Evolutionary conservation across 768 basidiomycete genomes (phyloP).

Genomic region (Nidularia pulvinata): DNA sequence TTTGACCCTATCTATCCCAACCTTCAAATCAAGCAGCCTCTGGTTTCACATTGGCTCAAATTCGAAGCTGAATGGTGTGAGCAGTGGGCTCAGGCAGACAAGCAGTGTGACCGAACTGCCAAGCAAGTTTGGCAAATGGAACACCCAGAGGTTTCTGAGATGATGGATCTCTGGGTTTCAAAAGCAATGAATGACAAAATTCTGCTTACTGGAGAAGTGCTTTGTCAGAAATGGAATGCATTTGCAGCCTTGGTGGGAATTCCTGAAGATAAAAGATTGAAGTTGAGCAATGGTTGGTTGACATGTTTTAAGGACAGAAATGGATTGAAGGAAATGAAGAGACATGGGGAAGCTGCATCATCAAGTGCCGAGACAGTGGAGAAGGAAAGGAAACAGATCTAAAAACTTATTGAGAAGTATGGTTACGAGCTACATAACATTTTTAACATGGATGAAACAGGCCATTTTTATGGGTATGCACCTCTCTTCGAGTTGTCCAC

Average conservation of each 20-base stretch:
- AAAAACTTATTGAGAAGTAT: slow-evolving; percentile 18
- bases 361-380: slow-evolving; percentile 14
- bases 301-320: slow-evolving; percentile 15
- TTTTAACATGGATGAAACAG: slow-evolving; percentile 34
- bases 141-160: slow-evolving; percentile 27
- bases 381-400: slow-evolving; percentile 16
- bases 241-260: slow-evolving; percentile 29
- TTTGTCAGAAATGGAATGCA: slow-evolving; percentile 25
- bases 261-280: slow-evolving; percentile 25
- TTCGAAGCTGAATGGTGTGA: slow-evolving; percentile 19
- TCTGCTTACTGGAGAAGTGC: slow-evolving; percentile 28
- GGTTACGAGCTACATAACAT: slow-evolving; percentile 22
- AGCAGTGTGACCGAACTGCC: neutral
- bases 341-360: slow-evolving; percentile 31
- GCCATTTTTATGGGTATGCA: slow-evolving; percentile 28
- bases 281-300: slow-evolving; percentile 32
- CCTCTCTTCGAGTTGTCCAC: neutral
- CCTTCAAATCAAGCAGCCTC: slow-evolving; percentile 29
- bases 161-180: slow-evolving; percentile 33
- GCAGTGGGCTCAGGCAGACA: slow-evolving; percentile 8
- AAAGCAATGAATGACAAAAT: slow-evolving; percentile 27
- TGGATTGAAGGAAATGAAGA: slow-evolving; percentile 19
- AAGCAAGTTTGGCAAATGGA: slow-evolving; percentile 24
- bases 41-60: slow-evolving; percentile 27
- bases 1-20: slow-evolving; percentile 26